Base-by-base conservation (phyloP, 768 basidiomycete genomes). In the Psilocybe cubensis region DNA sequence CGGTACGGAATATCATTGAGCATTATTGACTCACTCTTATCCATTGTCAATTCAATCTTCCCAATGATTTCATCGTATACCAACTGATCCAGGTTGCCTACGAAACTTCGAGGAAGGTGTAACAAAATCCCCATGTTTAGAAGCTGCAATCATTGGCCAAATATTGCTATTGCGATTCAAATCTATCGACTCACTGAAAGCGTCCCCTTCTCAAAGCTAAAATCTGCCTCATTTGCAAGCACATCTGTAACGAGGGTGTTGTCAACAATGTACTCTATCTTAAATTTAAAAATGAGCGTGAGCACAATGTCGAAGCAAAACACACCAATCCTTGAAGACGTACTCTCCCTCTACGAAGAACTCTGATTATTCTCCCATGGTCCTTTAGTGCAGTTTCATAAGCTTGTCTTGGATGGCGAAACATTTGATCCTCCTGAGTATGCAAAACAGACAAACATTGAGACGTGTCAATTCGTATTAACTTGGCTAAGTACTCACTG, bases 191-290 rank as follows among this genome's bases (percentile, higher is more conserved):
- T 4, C 24, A 53, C 52, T 40, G 14, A 8, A 29, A 41, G 35
- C 18, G 41, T 53, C n/a, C 52, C 52, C 10, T 40, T 35, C 23
- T 53, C 52, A 10, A 41, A 35, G 41, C 52, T 53, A 21, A 41
- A 53, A 3, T 40, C 14, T 20, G 38, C 35, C 18, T 53, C 52
- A 31, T 53, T 53, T 0, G 52, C 41, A 18, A 53, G 52, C 10
- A 53, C 52, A 20, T 53, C 35, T 10, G 27, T 20, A 3, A 25
- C 10, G 14, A 24, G 42, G 25, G 52, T 40, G 17, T 53, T 20
- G 38, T 53, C 52, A 29, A 53, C 52, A 11, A 53, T 53, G 28
- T 53, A 53, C 42, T 53, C 52, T 40, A 53, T 17, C 52, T 53
- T 28, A 42, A 9, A 53, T 40, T 12, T 33, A n/a, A n/a, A n/a